These are phyloP conservation scores for Alternaria triticina DNA, from an alignment of 2,329 filamentous ascomycete genomes.

Conservation along the genomic window DNA sequence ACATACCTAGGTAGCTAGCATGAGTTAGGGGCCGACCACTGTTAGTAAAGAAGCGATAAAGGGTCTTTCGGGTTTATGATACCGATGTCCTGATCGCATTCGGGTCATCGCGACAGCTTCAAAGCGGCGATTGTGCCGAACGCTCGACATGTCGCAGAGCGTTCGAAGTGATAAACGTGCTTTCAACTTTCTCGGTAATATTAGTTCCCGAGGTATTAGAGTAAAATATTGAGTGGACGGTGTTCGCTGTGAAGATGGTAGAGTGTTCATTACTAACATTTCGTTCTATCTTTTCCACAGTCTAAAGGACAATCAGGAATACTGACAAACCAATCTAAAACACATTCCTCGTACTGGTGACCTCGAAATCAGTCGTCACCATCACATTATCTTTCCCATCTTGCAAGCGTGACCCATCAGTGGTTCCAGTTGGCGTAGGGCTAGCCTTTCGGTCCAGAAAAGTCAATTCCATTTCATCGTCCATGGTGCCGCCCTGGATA, in stretches of 20 bases:
- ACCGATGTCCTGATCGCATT: not conserved
- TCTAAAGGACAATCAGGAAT: not conserved
- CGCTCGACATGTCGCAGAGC: not conserved
- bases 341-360: slow-evolving; percentile 17
- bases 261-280: not conserved
- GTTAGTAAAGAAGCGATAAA: not conserved
- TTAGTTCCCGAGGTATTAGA: not conserved
- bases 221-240: not conserved
- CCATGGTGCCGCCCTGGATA: slow-evolving; percentile 11
- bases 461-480: slow-evolving; percentile 27
- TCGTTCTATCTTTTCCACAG: not conserved
- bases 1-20: not conserved
- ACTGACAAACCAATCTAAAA: not conserved
- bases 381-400: slow-evolving; percentile 23
- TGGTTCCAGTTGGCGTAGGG: slow-evolving; percentile 9
- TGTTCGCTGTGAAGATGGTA: not conserved
- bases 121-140: not conserved
- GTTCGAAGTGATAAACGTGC: not conserved
- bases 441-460: slow-evolving; percentile 19
- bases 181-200: not conserved
- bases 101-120: not conserved
- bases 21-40: not conserved
- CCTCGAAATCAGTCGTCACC: slow-evolving; percentile 15
- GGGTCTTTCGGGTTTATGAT: not conserved
- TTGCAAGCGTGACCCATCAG: slow-evolving; percentile 4